These are phyloP conservation scores for Podospora pseudopauciseta DNA, from an alignment of 495 filamentous ascomycete species.

Conservation along the genomic window DNA sequence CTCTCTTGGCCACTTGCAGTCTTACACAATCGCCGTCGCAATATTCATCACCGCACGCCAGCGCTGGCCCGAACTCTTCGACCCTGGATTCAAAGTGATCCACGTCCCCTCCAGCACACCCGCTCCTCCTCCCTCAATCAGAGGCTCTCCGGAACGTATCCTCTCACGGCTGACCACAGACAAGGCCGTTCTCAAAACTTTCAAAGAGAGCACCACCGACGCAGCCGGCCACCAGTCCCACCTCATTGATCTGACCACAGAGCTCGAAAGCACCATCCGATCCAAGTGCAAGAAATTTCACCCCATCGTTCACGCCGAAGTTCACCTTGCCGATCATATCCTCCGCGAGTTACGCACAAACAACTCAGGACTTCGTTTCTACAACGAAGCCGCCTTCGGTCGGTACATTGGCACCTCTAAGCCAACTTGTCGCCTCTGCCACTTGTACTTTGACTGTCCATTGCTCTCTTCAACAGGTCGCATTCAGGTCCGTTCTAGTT, in stretches of 20 bases:
- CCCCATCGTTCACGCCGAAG: slow-evolving; percentile 36
- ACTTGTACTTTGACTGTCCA: slow-evolving; percentile 26
- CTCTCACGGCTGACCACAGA: no score
- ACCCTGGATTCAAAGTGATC: slow-evolving; percentile 16
- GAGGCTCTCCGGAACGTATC: no score
- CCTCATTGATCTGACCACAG: no score
- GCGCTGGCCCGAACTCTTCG: slow-evolving; percentile 22
- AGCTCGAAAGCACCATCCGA: not conserved
- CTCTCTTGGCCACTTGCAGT: slow-evolving; percentile 19
- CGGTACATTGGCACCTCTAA: slow-evolving; percentile 40
- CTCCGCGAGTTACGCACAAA: slow-evolving; percentile 20
- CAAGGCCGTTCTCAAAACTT: no score
- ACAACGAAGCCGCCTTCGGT: slow-evolving; percentile 23
- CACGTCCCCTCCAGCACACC: slow-evolving; percentile 15
- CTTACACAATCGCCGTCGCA: slow-evolving; percentile 22
- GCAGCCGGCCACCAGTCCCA: no score
- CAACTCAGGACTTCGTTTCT: slow-evolving; percentile 22
- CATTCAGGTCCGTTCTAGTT: slow-evolving; percentile 26
- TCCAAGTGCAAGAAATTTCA: slow-evolving; percentile 2
- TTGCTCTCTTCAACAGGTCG: slow-evolving; percentile 13
- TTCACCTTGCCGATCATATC: slow-evolving; percentile 31
- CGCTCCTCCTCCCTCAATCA: no score
- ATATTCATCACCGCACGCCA: slow-evolving; percentile 13
- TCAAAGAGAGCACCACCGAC: no score
- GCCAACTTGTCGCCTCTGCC: slow-evolving; percentile 39